phyloP scores from a whole-genome alignment of 768 basidiomycete species.

The Rhodotorula sphaerocarpa region DNA sequence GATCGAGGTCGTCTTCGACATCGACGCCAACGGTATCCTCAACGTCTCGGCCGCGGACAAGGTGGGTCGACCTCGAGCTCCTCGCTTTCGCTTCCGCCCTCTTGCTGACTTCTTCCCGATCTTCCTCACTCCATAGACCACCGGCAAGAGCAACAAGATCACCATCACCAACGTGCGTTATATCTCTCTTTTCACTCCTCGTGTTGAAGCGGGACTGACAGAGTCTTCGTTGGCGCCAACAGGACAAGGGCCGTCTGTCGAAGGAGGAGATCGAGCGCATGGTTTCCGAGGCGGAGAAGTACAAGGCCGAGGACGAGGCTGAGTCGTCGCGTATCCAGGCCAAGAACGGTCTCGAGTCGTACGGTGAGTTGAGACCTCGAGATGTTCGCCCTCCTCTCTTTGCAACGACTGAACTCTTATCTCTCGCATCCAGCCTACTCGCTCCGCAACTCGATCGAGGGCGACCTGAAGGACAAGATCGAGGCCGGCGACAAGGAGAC shows the following conservation, averaged over 20 bases:
- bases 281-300: constrained; percentile 83
- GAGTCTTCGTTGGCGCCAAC: constrained; percentile 57
- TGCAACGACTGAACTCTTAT: background rate
- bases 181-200: constrained; percentile 8
- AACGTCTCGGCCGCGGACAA: constrained; percentile 94
- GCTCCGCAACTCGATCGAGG: constrained; percentile 76
- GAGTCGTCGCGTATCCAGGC: constrained; percentile 70
- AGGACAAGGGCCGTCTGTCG: constrained; percentile 86
- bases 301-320: constrained; percentile 64
- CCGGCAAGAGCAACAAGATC: constrained; percentile 72
- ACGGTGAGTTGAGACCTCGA: constrained; percentile 46
- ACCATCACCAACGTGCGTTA: constrained; percentile 81
- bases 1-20: constrained; percentile 95
- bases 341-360: constrained; percentile 91
- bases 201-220: background rate
- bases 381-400: too few species aligned
- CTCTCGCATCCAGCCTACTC: constrained; percentile 56
- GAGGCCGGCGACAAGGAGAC: constrained; percentile 76
- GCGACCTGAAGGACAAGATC: constrained; percentile 80
- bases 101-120: background rate
- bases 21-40: constrained; percentile 79
- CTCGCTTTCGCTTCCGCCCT: background rate
- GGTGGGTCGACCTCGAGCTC: constrained; percentile 34
- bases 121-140: constrained; percentile 83
- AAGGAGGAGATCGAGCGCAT: constrained; percentile 98